Base-by-base conservation (phyloP, 2,329 filamentous ascomycete species). In the Neopestalotiopsis rosae region DNA sequence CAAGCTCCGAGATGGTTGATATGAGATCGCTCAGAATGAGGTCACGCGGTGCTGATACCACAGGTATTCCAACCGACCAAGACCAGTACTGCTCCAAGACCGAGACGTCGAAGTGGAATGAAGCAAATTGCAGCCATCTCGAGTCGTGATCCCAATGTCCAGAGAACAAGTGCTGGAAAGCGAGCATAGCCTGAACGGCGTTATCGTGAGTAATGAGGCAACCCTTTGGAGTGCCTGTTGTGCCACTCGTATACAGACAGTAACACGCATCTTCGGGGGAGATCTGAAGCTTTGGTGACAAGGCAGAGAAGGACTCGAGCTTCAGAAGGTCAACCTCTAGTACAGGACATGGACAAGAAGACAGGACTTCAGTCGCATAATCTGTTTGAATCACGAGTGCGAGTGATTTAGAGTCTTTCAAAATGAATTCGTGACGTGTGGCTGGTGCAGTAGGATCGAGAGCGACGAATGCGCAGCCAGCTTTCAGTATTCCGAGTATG, bases 51-150 rank as follows among this genome's bases (percentile, higher is more conserved):
- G 93, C 94, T 2, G 93, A 91, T 1, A 95, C 92, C 0, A 98
- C 87, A 4, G 92, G 91, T 32, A 98, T 94, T 1, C 94, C 94
- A 0, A 96, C 92, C 34, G 92, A 94, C 95, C 95, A 98, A 69
- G 91, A 96, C 94, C 94, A 98, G 78, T 95, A 98, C 75, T 97
- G 95, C 76, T 98, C 95, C 0, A 98, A 85, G 0, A 98, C 92
- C 1, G 93, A 96, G 4, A 98, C 95, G 74, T 98, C 95, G 70
- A 98, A 98, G 79, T 97, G 95, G 68, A 97, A 94, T 0, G 94
- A 95, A 1, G 95, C 95, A 76, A 98, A 98, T 76, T 98, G 95
- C 0, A 98, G 84, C 91, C 94, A 98, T 69, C 92, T 89, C 0
- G 94, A 97, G 0, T 87, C 77, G 0, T 84, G 75, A 56, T 92